Conservation (phyloP, 495 filamentous ascomycete species). For the Terfezia claveryi region DNA sequence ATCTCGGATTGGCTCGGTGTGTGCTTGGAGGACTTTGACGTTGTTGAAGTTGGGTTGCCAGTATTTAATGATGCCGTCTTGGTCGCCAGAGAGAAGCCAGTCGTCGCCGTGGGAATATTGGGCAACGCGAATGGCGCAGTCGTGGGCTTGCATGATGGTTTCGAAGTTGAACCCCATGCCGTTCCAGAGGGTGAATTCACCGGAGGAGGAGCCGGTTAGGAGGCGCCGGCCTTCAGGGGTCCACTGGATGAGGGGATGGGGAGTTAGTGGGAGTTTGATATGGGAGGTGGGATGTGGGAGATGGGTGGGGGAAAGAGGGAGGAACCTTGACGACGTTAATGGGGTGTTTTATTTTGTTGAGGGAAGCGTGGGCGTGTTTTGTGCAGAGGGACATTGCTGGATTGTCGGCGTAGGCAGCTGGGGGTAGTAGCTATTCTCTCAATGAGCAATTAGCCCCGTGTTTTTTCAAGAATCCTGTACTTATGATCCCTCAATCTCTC, state of each 20-base stretch:
- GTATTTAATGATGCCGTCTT: conserved; percentile 89
- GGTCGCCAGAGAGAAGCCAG: conserved; percentile 89
- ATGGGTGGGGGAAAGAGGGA: not conserved
- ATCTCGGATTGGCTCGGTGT: conserved; percentile 71
- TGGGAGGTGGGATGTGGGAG: too few relatives aligned
- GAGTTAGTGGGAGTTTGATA: too few relatives aligned
- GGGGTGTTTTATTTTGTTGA: conserved; percentile 94
- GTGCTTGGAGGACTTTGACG: conserved; percentile 79
- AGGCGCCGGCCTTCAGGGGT: conserved; percentile 84
- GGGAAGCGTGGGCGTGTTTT: conserved; percentile 76
- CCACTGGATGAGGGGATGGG: conserved; percentile 33
- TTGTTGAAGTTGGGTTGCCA: conserved; percentile 99
- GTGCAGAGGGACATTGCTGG: conserved; percentile 69
- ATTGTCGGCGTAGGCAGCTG: conserved; percentile 43
- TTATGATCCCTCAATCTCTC: too few relatives aligned
- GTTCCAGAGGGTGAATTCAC: conserved; percentile 97
- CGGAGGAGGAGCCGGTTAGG: conserved; percentile 80
- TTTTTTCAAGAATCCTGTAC: too few relatives aligned
- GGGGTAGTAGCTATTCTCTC: conserved; percentile 54
- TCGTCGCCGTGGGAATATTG: conserved; percentile 85
- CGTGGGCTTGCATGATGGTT: conserved; percentile 96
- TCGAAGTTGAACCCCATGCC: conserved; percentile 98
- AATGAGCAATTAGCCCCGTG: too few relatives aligned
- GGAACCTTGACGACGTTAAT: conserved; percentile 57
- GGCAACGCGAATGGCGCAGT: conserved; percentile 70